A percentile compares a stretch with the other conserved stretches of the same genome.
Conservation (phyloP, 352 stramenopile species). For the Pythium volutum region DNA sequence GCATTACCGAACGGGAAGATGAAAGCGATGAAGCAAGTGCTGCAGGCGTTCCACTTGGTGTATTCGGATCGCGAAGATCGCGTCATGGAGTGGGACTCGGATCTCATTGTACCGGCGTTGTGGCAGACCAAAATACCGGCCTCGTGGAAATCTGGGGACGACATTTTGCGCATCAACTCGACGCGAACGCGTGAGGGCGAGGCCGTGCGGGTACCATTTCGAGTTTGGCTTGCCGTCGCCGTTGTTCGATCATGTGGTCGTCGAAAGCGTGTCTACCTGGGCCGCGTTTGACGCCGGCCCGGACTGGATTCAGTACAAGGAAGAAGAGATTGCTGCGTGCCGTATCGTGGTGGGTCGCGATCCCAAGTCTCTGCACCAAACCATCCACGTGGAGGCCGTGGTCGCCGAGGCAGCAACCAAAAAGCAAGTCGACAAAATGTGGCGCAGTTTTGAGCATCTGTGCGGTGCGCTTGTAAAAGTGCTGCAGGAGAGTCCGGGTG, state of each 20-base stretch:
- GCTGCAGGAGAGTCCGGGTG: background rate
- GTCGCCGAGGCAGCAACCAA: background rate
- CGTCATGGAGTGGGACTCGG: background rate
- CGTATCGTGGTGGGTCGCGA: constrained; percentile 7
- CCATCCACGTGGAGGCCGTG: constrained; percentile 9
- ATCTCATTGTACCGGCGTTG: background rate
- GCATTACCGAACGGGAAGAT: background rate
- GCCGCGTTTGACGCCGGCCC: background rate
- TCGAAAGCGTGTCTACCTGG: constrained; percentile 4
- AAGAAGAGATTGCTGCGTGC: background rate
- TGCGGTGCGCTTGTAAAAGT: background rate
- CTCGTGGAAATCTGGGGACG: background rate
- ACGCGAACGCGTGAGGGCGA: background rate
- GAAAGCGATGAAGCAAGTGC: background rate
- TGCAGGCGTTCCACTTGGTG: background rate
- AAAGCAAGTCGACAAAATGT: background rate
- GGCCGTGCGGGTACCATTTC: constrained; percentile 7
- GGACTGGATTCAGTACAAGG: constrained; percentile 9
- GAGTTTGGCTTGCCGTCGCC: constrained; percentile 4
- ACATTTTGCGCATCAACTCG: background rate
- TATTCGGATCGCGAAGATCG: background rate
- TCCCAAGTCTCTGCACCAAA: background rate
- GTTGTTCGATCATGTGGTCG: constrained; percentile 15
- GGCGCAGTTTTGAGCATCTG: background rate
- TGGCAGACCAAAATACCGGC: background rate